Evolutionary conservation across 129 eudicot species (phyloP), one percentile per base, ranked within the genome.

Genomic region (Tagetes patula): DNA sequence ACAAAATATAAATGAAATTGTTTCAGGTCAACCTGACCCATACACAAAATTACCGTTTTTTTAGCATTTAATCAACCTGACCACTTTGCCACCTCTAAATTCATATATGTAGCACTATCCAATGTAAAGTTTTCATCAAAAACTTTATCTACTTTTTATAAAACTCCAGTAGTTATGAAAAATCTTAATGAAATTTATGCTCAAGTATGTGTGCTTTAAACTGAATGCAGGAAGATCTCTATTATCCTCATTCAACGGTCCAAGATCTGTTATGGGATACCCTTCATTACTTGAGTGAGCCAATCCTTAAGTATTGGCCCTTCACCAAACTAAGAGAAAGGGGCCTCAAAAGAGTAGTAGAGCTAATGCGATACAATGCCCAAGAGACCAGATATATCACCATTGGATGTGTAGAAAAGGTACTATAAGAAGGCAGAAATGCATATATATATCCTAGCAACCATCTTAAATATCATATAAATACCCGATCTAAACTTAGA

Each of bases 251-350:
- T 66, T 70, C 87, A 49, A 69, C 8, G 8, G 31, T 84, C 5
- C 96, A 89, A 82, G 96, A 89, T 77, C 60, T 86, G 48, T 74
- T 86, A 9, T 89, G 96, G 96, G 85, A 89, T 63, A 73, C 80
- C 31, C 86, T 86, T 59, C 82, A 89, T 75, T 86, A 89, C 75
- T 37, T 83, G 3, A 78, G 81, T 8, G 96, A 89, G 77, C 96
- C 96, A 20, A 39, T 89, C 31, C 76, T 89, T 45, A 86, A 79
- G 68, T 72, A 65, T 14, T 89, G 96, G 96, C 96, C 96, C 0
- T 72, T 86, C 65, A 82, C 81, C 70, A 86, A 86, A 65, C 55
- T 89, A 10, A 75, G 96, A 70, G 87, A 89, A 72, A 86, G 70
- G 70, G 96, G 89, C 13, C 65, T 89, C 27, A 74, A 72, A 65